Evolutionary conservation across 306 rosid species (phyloP), one percentile per base, ranked within the genome.

Genomic region (Casuarina cunninghamiana): DNA sequence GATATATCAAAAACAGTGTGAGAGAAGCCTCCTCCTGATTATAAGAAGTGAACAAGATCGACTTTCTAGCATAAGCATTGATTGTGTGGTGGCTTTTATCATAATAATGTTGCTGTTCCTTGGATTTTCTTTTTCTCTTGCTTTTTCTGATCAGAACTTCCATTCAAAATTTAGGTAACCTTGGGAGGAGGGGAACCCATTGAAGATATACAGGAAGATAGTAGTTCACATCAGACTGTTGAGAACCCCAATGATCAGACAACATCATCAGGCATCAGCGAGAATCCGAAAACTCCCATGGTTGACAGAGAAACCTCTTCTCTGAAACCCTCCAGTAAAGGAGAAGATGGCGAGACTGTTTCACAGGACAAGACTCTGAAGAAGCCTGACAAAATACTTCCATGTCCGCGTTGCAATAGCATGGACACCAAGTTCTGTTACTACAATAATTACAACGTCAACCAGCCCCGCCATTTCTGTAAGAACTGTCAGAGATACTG

Each of bases 401-500:
- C 90, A 16, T 93, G 98, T 77, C 98, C 98, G 0, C 87, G 98
- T 48, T 93, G 98, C 83, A 87, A 87, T 75, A 93, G 97, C 88
- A 90, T 75, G 89, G 97, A 91, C 82, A 93, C 98, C 46, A 93
- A 93, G 66, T 93, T 93, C 69, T 93, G 98, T 71, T 93, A 93
- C 82, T 91, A 77, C 79, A 93, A 93, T 76, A 93, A 93, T 68
- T 93, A 93, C 90, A 93, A 91, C 21, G 90, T 93, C 71, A 90
- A 83, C 68, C 98, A 93, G 75, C 98, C 98, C 1, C 96, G 98
- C 11, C 92, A 93, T 78, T 93, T 93, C 82, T 93, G 98, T 81
- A 93, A 93, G 85, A 90, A 87, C 79, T 93, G 98, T 63, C 98
- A 90, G 74, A 86, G 98, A 78, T 93, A 93, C 72, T 93, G 98